Evolutionary conservation across 2,329 filamentous ascomycete genomes (phyloP).

Genomic region (Cladophialophora yegresii): DNA sequence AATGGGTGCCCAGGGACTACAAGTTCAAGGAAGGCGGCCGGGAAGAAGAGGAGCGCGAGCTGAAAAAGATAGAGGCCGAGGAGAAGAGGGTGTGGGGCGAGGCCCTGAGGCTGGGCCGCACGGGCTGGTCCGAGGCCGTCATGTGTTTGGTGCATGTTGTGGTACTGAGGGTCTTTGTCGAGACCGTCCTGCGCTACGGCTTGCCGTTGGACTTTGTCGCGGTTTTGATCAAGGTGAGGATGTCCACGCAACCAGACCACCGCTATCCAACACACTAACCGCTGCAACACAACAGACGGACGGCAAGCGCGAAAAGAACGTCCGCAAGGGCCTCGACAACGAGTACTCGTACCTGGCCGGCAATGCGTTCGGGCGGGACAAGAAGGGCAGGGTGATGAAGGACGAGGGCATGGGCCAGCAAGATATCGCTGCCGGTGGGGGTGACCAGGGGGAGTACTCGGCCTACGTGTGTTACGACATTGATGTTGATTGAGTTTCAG

Average conservation of each 20-base stretch:
- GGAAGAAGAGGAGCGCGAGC: constrained; percentile 84
- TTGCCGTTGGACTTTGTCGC: constrained; percentile 87
- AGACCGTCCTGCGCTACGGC: constrained; percentile 95
- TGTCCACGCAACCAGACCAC: too few relatives aligned
- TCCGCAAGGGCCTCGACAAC: constrained; percentile 74
- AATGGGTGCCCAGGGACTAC: constrained; percentile 94
- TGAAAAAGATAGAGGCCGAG: constrained; percentile 77
- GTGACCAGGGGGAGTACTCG: constrained; percentile 81
- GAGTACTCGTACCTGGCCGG: constrained; percentile 90
- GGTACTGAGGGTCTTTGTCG: constrained; percentile 89
- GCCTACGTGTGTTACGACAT: constrained; percentile 98
- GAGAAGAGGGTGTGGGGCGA: constrained; percentile 93
- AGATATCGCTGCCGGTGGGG: constrained; percentile 60
- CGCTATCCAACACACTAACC: not conserved
- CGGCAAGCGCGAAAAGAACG: constrained; percentile 77
- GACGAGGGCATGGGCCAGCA: constrained; percentile 78
- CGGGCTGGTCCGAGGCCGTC: constrained; percentile 93
- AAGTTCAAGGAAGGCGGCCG: constrained; percentile 87
- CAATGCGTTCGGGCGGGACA: constrained; percentile 90
- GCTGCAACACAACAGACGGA: constrained; percentile 62
- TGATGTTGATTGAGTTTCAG: constrained; percentile 59
- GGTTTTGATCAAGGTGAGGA: constrained; percentile 79
- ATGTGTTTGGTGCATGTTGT: constrained; percentile 96
- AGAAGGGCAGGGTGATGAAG: constrained; percentile 86
- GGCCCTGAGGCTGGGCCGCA: constrained; percentile 79